phyloP scores from a whole-genome alignment of 2,329 filamentous ascomycete genomes.

The Penicillium sp. region DNA sequence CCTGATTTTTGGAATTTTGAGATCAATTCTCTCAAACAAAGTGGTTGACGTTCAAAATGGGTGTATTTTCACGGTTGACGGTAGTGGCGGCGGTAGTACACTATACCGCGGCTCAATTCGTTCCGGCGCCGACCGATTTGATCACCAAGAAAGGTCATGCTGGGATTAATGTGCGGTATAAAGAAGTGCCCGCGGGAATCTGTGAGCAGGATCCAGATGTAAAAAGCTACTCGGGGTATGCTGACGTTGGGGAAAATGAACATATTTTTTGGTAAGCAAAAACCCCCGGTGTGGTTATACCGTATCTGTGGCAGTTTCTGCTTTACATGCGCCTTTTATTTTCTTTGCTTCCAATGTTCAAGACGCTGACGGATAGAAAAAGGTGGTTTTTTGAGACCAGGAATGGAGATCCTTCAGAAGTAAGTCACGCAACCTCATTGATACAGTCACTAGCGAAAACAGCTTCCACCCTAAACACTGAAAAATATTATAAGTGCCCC shows the following conservation, averaged over 20 bases:
- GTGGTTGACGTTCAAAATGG: constrained; percentile 3
- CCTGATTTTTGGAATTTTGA: not conserved
- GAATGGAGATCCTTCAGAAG: constrained; percentile 15
- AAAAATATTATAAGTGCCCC: too few relatives aligned
- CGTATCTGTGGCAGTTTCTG: too few relatives aligned
- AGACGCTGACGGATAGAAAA: not conserved
- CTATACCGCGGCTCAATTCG: constrained; percentile 13
- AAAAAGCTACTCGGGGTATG: constrained; percentile 24
- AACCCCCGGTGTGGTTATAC: not conserved
- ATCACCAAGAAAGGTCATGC: constrained; percentile 17
- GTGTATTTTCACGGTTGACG: not conserved
- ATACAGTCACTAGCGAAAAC: too few relatives aligned
- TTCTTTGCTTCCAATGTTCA: not conserved
- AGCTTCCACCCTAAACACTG: too few relatives aligned
- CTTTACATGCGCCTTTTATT: too few relatives aligned
- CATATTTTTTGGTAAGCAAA: constrained; percentile 21
- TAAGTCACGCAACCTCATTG: not conserved
- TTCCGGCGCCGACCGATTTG: constrained; percentile 15
- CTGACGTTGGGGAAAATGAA: constrained; percentile 20
- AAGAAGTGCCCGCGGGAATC: constrained; percentile 19
- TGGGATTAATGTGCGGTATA: constrained; percentile 18
- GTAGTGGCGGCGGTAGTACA: constrained; percentile 3
- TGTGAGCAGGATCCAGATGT: constrained; percentile 22
- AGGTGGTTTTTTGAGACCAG: constrained; percentile 21
- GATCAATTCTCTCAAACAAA: not conserved